Evolutionary conservation across 257 asterid genomes (phyloP).

Genomic region (Ilex aquifolium): DNA sequence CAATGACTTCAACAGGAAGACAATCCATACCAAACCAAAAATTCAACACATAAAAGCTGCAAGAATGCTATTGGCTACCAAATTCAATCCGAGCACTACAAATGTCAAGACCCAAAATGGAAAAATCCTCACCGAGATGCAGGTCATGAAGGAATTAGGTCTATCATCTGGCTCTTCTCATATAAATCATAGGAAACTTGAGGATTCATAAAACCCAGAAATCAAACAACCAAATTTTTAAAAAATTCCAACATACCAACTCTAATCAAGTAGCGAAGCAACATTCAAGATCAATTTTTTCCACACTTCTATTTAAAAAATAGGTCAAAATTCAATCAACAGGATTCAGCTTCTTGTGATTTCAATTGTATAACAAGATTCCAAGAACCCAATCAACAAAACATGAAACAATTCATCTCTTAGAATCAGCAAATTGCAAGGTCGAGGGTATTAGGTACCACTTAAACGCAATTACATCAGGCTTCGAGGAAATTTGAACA

Average conservation of each 20-base stretch:
- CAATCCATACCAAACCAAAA: constrained; percentile 24
- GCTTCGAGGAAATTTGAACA: no score
- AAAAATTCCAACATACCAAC: neutral
- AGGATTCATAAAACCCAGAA: constrained; percentile 16
- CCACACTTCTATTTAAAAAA: neutral
- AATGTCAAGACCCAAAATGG: constrained; percentile 10
- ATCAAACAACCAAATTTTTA: constrained; percentile 15
- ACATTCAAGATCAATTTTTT: constrained; percentile 3
- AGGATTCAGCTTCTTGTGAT: no score
- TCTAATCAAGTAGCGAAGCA: no score
- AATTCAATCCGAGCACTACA: constrained; percentile 16
- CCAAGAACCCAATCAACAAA: no score
- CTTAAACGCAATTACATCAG: no score
- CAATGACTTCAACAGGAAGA: constrained; percentile 91
- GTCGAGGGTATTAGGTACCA: no score
- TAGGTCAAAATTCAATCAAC: no score
- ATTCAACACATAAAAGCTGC: constrained; percentile 6
- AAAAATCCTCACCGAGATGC: constrained; percentile 20
- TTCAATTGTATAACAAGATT: no score
- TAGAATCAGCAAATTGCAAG: no score
- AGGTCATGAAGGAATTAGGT: constrained; percentile 13
- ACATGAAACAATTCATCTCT: no score
- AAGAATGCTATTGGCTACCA: constrained; percentile 16
- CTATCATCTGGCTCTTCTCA: constrained; percentile 15
- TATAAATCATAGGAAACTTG: constrained; percentile 10